phyloP scores from a whole-genome alignment of 331 rosid genomes.

The Cucumis variabilis region DNA sequence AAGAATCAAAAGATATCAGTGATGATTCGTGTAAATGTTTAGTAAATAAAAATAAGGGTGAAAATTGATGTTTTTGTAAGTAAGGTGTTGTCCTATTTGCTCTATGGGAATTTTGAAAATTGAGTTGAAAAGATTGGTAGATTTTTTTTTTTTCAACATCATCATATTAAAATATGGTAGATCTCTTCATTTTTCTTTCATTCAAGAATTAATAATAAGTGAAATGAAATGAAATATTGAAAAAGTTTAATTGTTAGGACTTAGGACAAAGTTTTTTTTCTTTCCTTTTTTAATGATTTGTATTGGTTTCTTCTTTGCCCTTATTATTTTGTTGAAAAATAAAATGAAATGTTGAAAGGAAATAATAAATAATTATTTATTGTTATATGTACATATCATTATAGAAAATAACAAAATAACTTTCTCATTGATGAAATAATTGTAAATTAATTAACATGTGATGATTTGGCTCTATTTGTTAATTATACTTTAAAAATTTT shows the following conservation, averaged over 20 bases:
- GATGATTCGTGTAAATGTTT: no score
- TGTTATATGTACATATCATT: background rate
- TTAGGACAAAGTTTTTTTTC: background rate
- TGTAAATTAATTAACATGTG: background rate
- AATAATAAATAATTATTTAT: background rate
- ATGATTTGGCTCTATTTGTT: background rate
- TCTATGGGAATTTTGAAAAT: background rate
- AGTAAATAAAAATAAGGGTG: background rate
- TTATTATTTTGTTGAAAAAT: background rate
- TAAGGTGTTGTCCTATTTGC: background rate
- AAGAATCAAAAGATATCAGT: no score
- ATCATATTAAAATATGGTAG: background rate
- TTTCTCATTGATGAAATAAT: background rate
- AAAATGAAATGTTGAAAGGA: background rate
- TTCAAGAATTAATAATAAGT: background rate
- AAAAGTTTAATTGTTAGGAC: background rate
- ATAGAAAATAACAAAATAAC: background rate
- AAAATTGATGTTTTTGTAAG: background rate
- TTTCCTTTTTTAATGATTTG: background rate
- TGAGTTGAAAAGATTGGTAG: background rate
- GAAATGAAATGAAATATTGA: background rate
- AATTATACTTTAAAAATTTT: background rate
- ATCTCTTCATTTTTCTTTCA: background rate
- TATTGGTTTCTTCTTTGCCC: background rate
- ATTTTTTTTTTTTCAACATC: background rate